Evolutionary conservation across 768 basidiomycete genomes (phyloP), one percentile per base, ranked within the genome.

Genomic region (Scleroderma citrinum): DNA sequence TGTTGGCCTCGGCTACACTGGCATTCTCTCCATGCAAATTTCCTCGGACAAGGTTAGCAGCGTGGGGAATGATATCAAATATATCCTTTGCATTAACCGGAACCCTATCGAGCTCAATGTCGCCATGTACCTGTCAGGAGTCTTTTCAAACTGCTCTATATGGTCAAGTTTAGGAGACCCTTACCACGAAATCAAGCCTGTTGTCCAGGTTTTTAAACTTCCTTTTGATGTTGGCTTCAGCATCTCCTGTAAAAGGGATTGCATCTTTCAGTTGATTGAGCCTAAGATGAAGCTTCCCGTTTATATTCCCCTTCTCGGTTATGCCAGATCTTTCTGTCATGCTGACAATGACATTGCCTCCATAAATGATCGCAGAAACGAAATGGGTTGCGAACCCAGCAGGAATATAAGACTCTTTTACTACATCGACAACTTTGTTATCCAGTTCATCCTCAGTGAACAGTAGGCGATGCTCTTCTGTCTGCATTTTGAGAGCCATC

Each of bases 291-390:
- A 61, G 34, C 23, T 52, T 54, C 26, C 23, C 39, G 34, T 56
- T 55, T 34, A 59, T 46, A 29, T 47, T 47, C 3, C 55, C 54
- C 7, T 53, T 51, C 24, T 59, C 50, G 2, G 47, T 44, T 12
- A 51, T 46, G 7, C 20, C 46, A 20, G 54, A 49, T 17, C 57
- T 48, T 23, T 55, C 54, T 40, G 51, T 57, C n/a, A 57, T 43
- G 35, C 48, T 29, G 24, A 40, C 31, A 21, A 48, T 30, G 14
- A 48, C n/a, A 17, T 41, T 41, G 2, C 47, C 47, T 3, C 47
- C 47, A 13, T 40, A 48, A n/a, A 32, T 20, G 38, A 48, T 40
- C 5, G 37, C 11, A 0, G 47, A 48, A 3, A 48, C 47, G 26
- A 48, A 48, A 21, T 48, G 47, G 1, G 47, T 48, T 6, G 47